These are phyloP conservation scores for Cutaneotrichosporon dermatis DNA, from an alignment of 1,284 basidiomycete species.

Conservation along the genomic window DNA sequence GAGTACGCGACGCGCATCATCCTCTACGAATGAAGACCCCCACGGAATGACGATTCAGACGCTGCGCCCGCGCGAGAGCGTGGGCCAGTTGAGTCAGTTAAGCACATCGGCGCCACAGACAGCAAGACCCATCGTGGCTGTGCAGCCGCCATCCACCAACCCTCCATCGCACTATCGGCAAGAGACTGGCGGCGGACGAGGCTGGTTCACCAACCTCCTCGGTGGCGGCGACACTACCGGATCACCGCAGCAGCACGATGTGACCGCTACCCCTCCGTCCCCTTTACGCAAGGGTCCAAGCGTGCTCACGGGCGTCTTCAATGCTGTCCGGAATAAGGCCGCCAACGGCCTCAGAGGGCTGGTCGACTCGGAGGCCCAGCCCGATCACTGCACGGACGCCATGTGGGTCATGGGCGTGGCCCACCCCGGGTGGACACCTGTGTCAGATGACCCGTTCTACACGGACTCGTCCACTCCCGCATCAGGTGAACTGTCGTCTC, in stretches of 20 bases:
- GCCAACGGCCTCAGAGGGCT: conserved; percentile 63
- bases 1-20: conserved; percentile 16
- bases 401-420: conserved; percentile 80
- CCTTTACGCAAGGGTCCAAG: conserved; percentile 36
- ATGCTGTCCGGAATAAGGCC: conserved; percentile 45
- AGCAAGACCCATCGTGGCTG: background rate
- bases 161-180: background rate
- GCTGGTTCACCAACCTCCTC: conserved; percentile 44
- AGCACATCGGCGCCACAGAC: conserved; percentile 26
- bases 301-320: conserved; percentile 39
- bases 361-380: conserved; percentile 69
- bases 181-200: conserved; percentile 33
- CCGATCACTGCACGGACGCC: conserved; percentile 69
- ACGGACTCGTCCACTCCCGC: background rate
- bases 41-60: conserved; percentile 11
- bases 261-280: conserved; percentile 23
- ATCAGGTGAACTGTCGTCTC: conserved; percentile 2
- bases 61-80: conserved; percentile 26
- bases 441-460: conserved; percentile 2
- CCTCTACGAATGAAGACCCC: conserved; percentile 13
- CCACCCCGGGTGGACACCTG: conserved; percentile 55
- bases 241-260: conserved; percentile 3
- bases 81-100: conserved; percentile 21
- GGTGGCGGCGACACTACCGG: background rate
- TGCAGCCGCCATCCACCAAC: conserved; percentile 18